These are phyloP conservation scores for Quercus lobata DNA, from an alignment of 331 rosid genomes.

Conservation along the genomic window DNA sequence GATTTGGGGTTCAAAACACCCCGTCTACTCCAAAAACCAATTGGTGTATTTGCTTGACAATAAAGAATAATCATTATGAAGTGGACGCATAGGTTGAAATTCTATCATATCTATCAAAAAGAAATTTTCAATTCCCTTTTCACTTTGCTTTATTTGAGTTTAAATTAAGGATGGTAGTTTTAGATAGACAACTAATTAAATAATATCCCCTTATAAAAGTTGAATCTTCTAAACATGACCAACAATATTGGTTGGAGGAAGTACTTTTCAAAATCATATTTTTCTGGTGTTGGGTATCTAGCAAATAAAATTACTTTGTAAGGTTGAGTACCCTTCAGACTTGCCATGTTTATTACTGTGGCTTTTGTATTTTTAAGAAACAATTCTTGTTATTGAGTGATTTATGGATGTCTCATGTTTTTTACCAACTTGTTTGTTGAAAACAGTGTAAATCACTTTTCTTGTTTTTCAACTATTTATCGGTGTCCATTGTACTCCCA, in stretches of 20 bases:
- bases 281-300: not conserved
- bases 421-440: not conserved
- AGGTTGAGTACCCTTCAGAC: not conserved
- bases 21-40: too few species aligned
- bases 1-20: too few species aligned
- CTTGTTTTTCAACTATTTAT: not conserved
- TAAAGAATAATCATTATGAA: too few species aligned
- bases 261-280: not conserved
- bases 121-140: too few species aligned
- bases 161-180: too few species aligned
- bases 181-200: too few species aligned
- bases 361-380: not conserved
- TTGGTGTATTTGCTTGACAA: rapidly evolving
- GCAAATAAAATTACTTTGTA: not conserved
- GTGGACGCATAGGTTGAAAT: too few species aligned
- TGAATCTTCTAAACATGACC: too few species aligned
- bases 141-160: too few species aligned
- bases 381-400: not conserved
- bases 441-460: not conserved
- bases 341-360: not conserved
- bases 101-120: too few species aligned
- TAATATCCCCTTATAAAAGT: too few species aligned
- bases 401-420: not conserved
- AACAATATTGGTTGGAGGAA: too few species aligned
- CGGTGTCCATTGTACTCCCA: not conserved